Conservation (phyloP, 176 grass and related monocot species). For the Rhynchospora pubera region DNA sequence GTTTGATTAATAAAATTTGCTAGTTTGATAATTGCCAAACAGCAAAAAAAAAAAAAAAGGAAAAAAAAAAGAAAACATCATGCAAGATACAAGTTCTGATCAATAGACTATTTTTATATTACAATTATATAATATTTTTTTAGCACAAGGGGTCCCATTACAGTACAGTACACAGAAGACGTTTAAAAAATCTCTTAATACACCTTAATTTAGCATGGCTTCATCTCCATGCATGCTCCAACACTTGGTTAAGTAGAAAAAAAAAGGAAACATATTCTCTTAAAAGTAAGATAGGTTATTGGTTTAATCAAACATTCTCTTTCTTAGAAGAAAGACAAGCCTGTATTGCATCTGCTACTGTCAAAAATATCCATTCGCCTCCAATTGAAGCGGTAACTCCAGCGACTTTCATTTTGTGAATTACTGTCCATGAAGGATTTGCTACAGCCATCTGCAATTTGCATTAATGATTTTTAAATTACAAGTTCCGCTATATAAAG, state of each 20-base stretch:
- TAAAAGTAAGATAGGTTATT: not conserved
- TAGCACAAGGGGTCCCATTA: not conserved
- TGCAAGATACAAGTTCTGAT: not conserved
- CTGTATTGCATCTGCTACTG: slow-evolving; percentile 67
- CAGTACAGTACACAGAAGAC: not conserved
- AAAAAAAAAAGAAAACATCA: not conserved
- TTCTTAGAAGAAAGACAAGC: slow-evolving; percentile 46
- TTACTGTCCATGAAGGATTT: slow-evolving; percentile 64
- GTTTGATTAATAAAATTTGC: not conserved
- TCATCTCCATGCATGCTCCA: not conserved
- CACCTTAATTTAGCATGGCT: not conserved
- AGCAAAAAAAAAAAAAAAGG: not conserved
- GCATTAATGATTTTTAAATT: not conserved
- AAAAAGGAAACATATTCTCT: not conserved
- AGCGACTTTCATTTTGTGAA: slow-evolving; percentile 92
- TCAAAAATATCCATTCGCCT: slow-evolving; percentile 73
- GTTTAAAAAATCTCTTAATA: not conserved
- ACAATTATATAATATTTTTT: not conserved
- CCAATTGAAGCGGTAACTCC: slow-evolving; percentile 49
- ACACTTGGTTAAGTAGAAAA: not conserved
- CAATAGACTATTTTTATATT: not conserved
- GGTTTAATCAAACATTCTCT: slow-evolving; percentile 24
- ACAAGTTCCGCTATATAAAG: not conserved
- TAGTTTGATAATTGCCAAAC: not conserved
- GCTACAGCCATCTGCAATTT: slow-evolving; percentile 51